A percentile compares a stretch with the other conserved stretches of the same genome.
phyloP scores from a whole-genome alignment of 441 rosid species.

The Lepidium campestre region DNA sequence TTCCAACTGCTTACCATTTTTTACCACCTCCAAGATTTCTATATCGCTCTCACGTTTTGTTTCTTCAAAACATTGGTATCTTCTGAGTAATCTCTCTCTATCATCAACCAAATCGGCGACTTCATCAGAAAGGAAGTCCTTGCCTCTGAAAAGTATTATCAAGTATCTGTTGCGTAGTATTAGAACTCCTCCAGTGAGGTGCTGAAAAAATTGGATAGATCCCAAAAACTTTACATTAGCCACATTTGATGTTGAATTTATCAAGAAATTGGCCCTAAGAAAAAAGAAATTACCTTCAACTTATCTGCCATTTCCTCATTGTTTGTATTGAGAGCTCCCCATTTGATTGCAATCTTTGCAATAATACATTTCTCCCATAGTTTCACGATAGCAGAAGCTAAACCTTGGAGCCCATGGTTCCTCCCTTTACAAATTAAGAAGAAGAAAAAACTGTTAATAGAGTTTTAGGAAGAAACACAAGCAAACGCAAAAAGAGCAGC shows the following conservation, averaged over 20 bases:
- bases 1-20: slow-evolving; percentile 30
- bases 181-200: slow-evolving; percentile 77
- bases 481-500: slow-evolving; percentile 2
- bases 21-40: slow-evolving; percentile 32
- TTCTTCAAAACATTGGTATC: slow-evolving; percentile 64
- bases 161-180: slow-evolving; percentile 67
- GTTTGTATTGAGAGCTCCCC: slow-evolving; percentile 71
- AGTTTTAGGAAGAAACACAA: not conserved
- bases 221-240: not conserved
- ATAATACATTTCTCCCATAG: slow-evolving; percentile 71
- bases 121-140: slow-evolving; percentile 63
- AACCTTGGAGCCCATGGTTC: slow-evolving; percentile 75
- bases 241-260: not conserved
- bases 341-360: slow-evolving; percentile 79
- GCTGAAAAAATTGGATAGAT: slow-evolving; percentile 33
- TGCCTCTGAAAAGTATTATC: slow-evolving; percentile 78
- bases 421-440: slow-evolving; percentile 44
- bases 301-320: slow-evolving; percentile 81
- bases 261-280: not conserved
- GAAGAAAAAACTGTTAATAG: not conserved
- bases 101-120: slow-evolving; percentile 48
- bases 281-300: slow-evolving; percentile 46
- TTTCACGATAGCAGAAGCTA: slow-evolving; percentile 72
- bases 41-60: slow-evolving; percentile 43
- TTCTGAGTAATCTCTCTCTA: slow-evolving; percentile 58